These are phyloP conservation scores for Fusarium albidum DNA, from an alignment of 2,329 filamentous ascomycete species.

Conservation along the genomic window DNA sequence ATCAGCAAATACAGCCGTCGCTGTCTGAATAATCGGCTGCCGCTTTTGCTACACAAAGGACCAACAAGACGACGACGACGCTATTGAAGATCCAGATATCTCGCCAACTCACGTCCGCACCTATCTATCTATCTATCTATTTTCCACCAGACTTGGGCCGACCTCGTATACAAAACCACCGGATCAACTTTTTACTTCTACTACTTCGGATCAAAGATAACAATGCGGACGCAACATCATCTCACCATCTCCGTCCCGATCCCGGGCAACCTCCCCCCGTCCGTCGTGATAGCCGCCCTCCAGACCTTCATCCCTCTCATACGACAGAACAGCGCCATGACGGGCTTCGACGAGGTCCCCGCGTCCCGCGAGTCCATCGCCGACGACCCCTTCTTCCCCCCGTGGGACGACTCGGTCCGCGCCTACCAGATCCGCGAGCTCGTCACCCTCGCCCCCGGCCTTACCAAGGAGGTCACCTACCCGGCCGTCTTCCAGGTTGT, in stretches of 20 bases:
- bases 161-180: background rate
- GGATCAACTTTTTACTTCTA: background rate
- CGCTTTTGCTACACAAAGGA: conserved; percentile 5
- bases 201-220: conserved; percentile 3
- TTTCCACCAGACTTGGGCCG: background rate
- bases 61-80: conserved; percentile 4
- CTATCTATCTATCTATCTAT: background rate
- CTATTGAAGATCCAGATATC: background rate
- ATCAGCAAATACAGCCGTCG: conserved; percentile 8
- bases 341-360: conserved; percentile 46
- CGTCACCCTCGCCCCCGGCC: conserved; percentile 49
- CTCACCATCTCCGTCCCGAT: conserved; percentile 53
- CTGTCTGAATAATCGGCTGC: conserved; percentile 11
- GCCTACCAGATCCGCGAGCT: conserved; percentile 44
- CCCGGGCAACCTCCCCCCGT: conserved; percentile 49
- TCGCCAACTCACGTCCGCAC: background rate
- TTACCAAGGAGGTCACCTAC: conserved; percentile 51
- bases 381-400: conserved; percentile 53
- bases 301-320: conserved; percentile 53
- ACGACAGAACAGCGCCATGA: conserved; percentile 49
- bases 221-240: conserved; percentile 43
- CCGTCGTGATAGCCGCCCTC: conserved; percentile 49
- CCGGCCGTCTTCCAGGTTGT: conserved; percentile 55
- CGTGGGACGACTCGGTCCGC: conserved; percentile 48
- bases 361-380: conserved; percentile 45